Percentiles rank a stretch among this genome's conserved stretches.
Evolutionary conservation across 306 rosid species (phyloP).

Genomic region (Corylus heterophylla): DNA sequence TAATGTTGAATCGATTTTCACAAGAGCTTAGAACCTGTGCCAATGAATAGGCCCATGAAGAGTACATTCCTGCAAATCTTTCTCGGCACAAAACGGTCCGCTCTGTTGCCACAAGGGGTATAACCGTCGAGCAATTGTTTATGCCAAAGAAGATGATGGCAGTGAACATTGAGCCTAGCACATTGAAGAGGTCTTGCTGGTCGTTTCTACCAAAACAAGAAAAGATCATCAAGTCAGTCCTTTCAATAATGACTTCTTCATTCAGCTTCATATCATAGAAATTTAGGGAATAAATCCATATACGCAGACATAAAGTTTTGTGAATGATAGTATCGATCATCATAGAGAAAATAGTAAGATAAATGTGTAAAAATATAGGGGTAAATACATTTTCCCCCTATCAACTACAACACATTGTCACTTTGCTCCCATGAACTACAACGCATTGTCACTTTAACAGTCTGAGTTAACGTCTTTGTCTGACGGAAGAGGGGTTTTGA

Average conservation of each 20-base stretch:
- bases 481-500: no score
- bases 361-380: no score
- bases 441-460: no score
- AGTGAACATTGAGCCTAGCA: slow-evolving; percentile 54
- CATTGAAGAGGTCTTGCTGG: slow-evolving; percentile 56
- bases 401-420: no score
- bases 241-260: not conserved
- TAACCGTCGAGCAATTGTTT: slow-evolving; percentile 57
- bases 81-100: slow-evolving; percentile 60
- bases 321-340: no score
- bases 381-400: no score
- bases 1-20: not conserved
- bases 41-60: slow-evolving; percentile 61
- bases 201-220: slow-evolving; percentile 30
- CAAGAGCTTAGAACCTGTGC: slow-evolving; percentile 53
- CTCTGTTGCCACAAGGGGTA: slow-evolving; percentile 52
- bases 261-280: not conserved
- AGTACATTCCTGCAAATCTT: slow-evolving; percentile 70
- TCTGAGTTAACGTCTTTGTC: no score
- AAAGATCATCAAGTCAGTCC: not conserved
- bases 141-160: slow-evolving; percentile 53
- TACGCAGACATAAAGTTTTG: no score
- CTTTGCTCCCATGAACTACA: no score
- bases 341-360: no score
- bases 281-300: not conserved